Percentiles rank a stretch among this genome's conserved stretches.
Conservation (phyloP, 495 filamentous ascomycete species). For the Penicillium ucsense region DNA sequence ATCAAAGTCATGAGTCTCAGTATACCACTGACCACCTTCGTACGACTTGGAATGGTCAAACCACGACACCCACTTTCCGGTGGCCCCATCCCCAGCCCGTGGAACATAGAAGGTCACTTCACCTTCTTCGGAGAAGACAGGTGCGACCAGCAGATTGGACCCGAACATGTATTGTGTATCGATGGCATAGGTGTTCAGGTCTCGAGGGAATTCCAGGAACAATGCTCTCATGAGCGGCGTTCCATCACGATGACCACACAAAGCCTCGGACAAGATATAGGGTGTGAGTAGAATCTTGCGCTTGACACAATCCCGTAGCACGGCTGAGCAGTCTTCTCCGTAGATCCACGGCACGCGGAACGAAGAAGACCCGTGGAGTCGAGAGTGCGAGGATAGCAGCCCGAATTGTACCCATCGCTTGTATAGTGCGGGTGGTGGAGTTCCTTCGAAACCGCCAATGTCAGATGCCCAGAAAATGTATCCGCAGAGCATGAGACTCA, state of each 20-base stretch:
- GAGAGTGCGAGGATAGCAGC: slow-evolving; percentile 55
- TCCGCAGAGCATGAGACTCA: slow-evolving; percentile 54
- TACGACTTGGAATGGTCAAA: slow-evolving; percentile 34
- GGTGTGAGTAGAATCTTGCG: slow-evolving; percentile 55
- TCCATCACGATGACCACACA: slow-evolving; percentile 33
- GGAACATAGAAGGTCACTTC: slow-evolving; percentile 56
- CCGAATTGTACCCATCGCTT: slow-evolving; percentile 72
- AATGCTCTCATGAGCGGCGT: slow-evolving; percentile 49
- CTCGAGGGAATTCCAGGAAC: slow-evolving; percentile 56
- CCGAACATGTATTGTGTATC: slow-evolving; percentile 63
- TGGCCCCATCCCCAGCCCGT: slow-evolving; percentile 15
- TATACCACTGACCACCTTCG: slow-evolving; percentile 32
- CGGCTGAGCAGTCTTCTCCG: slow-evolving; percentile 50
- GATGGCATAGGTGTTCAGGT: slow-evolving; percentile 51
- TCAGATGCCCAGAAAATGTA: slow-evolving; percentile 63
- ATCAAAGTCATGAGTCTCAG: slow-evolving; percentile 34
- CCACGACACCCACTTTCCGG: slow-evolving; percentile 44
- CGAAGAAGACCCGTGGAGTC: slow-evolving; percentile 55
- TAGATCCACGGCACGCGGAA: slow-evolving; percentile 68
- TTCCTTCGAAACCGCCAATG: slow-evolving; percentile 67
- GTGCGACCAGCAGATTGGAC: slow-evolving; percentile 46
- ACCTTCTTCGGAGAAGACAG: slow-evolving; percentile 50
- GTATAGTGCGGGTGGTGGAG: slow-evolving; percentile 57
- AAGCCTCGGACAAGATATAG: slow-evolving; percentile 49
- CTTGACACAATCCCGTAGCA: slow-evolving; percentile 47